Conservation (phyloP, 305 asterid genomes). For the Solanum hybrid region DNA sequence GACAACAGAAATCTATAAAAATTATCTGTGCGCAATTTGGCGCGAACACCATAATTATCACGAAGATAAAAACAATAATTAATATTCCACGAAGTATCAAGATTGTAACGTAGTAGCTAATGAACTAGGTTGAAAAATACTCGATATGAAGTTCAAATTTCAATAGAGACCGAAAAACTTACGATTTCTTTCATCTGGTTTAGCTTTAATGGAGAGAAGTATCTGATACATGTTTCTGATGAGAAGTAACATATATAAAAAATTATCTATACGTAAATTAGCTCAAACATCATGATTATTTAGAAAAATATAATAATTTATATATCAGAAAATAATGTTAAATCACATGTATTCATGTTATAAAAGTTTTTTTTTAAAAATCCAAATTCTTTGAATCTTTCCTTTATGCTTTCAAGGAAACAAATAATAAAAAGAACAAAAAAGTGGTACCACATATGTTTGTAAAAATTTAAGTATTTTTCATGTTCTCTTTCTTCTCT, state of each 20-base stretch:
- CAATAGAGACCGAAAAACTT: neutral
- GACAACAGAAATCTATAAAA: neutral
- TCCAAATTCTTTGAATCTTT: neutral
- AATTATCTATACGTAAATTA: neutral
- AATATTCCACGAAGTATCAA: neutral
- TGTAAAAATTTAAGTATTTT: neutral
- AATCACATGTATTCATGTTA: neutral
- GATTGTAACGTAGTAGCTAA: neutral
- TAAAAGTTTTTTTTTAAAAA: neutral
- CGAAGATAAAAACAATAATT: fast-evolving
- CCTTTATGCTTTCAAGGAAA: neutral
- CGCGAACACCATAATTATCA: neutral
- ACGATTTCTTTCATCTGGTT: neutral
- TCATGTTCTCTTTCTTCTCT: neutral
- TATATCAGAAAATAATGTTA: neutral
- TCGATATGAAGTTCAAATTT: neutral
- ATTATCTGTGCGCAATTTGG: neutral
- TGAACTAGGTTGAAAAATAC: neutral
- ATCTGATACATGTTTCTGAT: neutral
- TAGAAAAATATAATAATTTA: neutral
- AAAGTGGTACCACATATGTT: neutral
- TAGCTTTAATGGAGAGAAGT: neutral
- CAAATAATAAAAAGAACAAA: neutral
- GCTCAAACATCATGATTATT: neutral
- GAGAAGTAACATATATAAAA: neutral